Percentiles rank a stretch among this genome's conserved stretches.
phyloP scores from a whole-genome alignment of 495 filamentous ascomycete species.

The Penicillium coffeae region DNA sequence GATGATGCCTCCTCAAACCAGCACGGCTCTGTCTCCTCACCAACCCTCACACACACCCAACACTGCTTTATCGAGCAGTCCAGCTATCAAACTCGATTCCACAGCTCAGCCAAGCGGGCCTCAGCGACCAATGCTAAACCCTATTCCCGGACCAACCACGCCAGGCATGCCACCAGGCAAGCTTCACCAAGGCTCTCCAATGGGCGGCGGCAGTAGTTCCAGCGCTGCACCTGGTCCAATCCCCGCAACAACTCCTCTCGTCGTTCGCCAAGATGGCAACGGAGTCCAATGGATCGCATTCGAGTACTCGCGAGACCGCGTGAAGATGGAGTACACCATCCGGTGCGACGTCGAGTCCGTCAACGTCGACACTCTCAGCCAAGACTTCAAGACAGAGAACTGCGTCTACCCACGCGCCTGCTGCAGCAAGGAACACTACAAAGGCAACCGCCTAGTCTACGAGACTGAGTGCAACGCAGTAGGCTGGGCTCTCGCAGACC shows the following conservation, averaged over 20 bases:
- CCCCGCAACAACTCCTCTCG: slow-evolving; percentile 92
- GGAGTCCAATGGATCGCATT: slow-evolving; percentile 99
- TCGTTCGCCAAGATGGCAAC: slow-evolving; percentile 92
- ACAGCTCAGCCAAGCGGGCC: slow-evolving; percentile 45
- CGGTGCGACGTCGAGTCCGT: slow-evolving; percentile 97
- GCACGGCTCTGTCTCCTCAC: slow-evolving; percentile 51
- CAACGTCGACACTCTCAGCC: slow-evolving; percentile 75
- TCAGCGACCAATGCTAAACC: slow-evolving; percentile 39
- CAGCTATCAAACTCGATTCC: slow-evolving; percentile 32
- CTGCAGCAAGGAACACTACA: slow-evolving; percentile 92
- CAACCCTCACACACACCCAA: slow-evolving; percentile 45
- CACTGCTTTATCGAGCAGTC: slow-evolving; percentile 33
- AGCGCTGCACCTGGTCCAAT: slow-evolving; percentile 97
- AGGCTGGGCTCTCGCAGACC: slow-evolving; percentile 90
- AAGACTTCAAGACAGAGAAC: slow-evolving; percentile 95
- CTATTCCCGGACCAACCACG: slow-evolving; percentile 42
- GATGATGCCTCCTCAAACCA: slow-evolving; percentile 67
- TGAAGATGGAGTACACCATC: slow-evolving; percentile 99
- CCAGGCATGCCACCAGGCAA: slow-evolving; percentile 53
- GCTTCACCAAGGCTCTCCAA: slow-evolving; percentile 30
- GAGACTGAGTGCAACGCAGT: slow-evolving; percentile 99
- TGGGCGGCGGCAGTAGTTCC: slow-evolving; percentile 56
- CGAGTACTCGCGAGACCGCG: slow-evolving; percentile 93
- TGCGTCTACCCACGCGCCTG: slow-evolving; percentile 96
- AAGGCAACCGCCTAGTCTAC: slow-evolving; percentile 89